These are phyloP conservation scores for Actinidia chinensis DNA, from an alignment of 179 eudicot genomes.

Conservation along the genomic window DNA sequence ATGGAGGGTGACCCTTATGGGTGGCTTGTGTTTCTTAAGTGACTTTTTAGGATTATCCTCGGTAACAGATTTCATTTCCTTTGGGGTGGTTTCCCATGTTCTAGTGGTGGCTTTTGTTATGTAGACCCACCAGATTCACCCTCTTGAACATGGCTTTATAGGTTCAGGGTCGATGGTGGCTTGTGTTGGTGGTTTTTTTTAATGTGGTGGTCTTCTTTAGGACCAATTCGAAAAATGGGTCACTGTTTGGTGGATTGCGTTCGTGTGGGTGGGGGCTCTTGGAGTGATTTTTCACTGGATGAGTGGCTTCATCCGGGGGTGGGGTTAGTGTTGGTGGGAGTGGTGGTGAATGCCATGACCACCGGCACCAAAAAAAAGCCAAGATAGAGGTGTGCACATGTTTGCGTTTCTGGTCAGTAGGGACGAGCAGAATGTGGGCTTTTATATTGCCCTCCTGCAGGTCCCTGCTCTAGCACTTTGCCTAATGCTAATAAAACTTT, in stretches of 20 bases:
- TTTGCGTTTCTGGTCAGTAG: not conserved
- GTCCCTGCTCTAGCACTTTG: not conserved
- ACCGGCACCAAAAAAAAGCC: not conserved
- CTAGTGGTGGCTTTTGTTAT: not conserved
- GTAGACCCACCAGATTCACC: too few species aligned
- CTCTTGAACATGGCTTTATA: not conserved
- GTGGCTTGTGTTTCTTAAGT: not conserved
- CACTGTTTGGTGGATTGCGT: not conserved
- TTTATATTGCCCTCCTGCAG: not conserved
- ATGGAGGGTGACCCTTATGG: slow-evolving; percentile 8
- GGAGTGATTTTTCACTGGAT: not conserved
- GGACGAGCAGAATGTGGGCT: too few species aligned
- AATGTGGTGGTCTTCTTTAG: not conserved
- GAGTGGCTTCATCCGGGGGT: not conserved
- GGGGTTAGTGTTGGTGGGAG: not conserved
- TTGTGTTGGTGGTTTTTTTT: slow-evolving; percentile 1
- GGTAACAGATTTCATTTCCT: too few species aligned
- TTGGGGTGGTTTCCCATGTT: not conserved
- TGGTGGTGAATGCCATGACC: not conserved
- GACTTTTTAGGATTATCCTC: not conserved
- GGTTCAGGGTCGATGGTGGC: not conserved
- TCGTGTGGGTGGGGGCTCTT: not conserved
- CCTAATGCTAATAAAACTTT: not conserved
- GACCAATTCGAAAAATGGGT: not conserved
- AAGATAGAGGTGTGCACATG: not conserved